Evolutionary conservation across 495 filamentous ascomycete species (phyloP).

Genomic region (Aspergillus leporis): DNA sequence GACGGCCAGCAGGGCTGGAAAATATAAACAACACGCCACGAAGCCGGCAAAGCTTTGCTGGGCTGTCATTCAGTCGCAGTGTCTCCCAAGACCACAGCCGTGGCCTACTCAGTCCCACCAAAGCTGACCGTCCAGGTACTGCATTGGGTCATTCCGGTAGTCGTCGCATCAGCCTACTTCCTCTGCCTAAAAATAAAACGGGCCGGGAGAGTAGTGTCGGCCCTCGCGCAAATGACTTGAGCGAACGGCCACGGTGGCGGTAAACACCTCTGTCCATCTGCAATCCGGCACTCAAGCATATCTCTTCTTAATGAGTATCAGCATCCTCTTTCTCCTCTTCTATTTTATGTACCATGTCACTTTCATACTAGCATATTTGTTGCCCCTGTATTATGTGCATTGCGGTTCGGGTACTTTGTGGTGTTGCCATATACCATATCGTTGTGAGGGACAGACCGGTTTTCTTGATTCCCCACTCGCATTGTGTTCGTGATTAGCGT

Average conservation of each 20-base stretch:
- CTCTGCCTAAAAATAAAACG: constrained; percentile 35
- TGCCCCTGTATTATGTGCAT: constrained; percentile 23
- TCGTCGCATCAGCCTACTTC: constrained; percentile 52
- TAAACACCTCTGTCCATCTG: constrained; percentile 4
- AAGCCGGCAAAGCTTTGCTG: constrained; percentile 46
- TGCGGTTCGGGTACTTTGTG: constrained; percentile 12
- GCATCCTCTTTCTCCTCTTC: neutral
- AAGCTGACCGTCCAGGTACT: constrained; percentile 42
- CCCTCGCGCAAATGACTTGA: constrained; percentile 27
- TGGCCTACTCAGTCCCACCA: constrained; percentile 34
- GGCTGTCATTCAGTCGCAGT: constrained; percentile 37
- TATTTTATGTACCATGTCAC: neutral
- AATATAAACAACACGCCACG: constrained; percentile 36
- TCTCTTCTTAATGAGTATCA: neutral
- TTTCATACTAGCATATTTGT: neutral
- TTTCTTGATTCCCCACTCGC: constrained; percentile 33
- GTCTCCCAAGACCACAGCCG: constrained; percentile 30
- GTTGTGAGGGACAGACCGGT: constrained; percentile 15
- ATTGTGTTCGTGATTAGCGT: constrained; percentile 20
- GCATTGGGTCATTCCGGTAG: constrained; percentile 45
- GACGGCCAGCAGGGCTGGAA: constrained; percentile 21
- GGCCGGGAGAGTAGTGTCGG: constrained; percentile 32
- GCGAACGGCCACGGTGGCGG: constrained; percentile 43
- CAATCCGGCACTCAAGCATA: neutral
- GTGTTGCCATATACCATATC: constrained; percentile 20